Base-by-base conservation (phyloP, 2,329 filamentous ascomycete genomes). In the Apiospora hydei region DNA sequence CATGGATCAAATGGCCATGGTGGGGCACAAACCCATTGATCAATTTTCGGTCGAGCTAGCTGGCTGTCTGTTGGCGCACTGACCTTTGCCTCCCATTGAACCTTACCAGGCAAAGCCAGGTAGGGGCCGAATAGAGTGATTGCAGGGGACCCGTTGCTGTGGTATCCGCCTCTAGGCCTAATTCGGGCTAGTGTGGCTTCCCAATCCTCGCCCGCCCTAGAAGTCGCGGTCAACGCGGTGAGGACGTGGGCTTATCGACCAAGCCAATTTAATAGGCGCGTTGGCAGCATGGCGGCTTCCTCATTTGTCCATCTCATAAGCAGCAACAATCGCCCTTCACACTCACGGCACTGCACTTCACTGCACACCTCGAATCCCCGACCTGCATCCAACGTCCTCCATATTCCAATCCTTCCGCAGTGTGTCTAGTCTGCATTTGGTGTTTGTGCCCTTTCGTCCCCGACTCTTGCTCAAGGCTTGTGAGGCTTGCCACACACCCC, bases 151-250 rank as follows among this genome's bases (percentile, higher is more conserved):
- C 41, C 43, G 66, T 68, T 68, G 41, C 66, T 68, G 66, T 68
- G 66, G 66, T 68, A 46, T 47, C 70, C 61, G 70, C 70, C 41
- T 51, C 49, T 68, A 68, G 47, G 11, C 68, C 57, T 1, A 41
- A 64, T 6, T 7, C 24, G 24, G 47, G 11, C 26, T 69, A 6
- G 44, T 30, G 47, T 38, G 14, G n/a, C 66, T 68, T 30, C 11
- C 11, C 24, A 30, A 68, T 68, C 26, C 34, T 43, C 30, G 53
- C 53, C 53, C 41, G 66, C 57, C 34, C 34, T 41, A 34, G 66
- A 68, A 68, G 66, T 68, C 66, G 66, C 66, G 66, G 66, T 68
- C 66, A 47, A 68, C 66, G 66, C 66, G 66, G 66, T 68, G 24
- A n/a, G 5, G 16, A 46, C 41, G 21, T 11, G 30, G 66, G 41